phyloP scores from a whole-genome alignment of 2,329 filamentous ascomycete genomes.

The Thielaviopsis ethacetica region DNA sequence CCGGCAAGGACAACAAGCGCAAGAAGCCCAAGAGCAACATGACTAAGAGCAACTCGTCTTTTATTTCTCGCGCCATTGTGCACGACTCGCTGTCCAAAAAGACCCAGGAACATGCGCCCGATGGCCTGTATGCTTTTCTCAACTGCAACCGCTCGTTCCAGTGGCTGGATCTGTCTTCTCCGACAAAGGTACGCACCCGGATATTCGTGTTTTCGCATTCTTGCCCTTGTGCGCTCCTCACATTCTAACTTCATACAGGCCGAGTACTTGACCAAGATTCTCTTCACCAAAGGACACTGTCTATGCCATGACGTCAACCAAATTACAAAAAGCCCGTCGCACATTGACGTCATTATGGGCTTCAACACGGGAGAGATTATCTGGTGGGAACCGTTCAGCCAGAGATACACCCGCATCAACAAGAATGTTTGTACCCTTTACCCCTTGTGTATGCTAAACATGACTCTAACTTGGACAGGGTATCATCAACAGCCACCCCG shows the following conservation, averaged over 20 bases:
- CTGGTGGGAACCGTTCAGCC: constrained; percentile 95
- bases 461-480: constrained; percentile 34
- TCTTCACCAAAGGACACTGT: constrained; percentile 93
- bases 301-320: constrained; percentile 86
- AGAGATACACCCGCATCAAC: constrained; percentile 88
- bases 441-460: not conserved
- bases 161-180: constrained; percentile 78
- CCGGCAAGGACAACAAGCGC: constrained; percentile 60
- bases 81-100: constrained; percentile 69
- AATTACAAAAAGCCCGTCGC: constrained; percentile 59
- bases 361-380: constrained; percentile 95
- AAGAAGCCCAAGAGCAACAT: constrained; percentile 97
- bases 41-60: constrained; percentile 95
- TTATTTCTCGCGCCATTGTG: constrained; percentile 89
- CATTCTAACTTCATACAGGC: constrained; percentile 30
- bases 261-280: constrained; percentile 85
- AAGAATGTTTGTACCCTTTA: constrained; percentile 54
- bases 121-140: constrained; percentile 78
- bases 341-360: constrained; percentile 86
- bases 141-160: constrained; percentile 93
- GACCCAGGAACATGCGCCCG: constrained; percentile 57
- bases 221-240: not conserved
- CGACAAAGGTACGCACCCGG: constrained; percentile 37
- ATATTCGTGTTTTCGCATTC: not conserved
- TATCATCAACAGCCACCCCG: constrained; percentile 69